These are phyloP conservation scores for Polytrichum commune DNA, from an alignment of 225 moss, liverwort and hornwort species.

Conservation along the genomic window DNA sequence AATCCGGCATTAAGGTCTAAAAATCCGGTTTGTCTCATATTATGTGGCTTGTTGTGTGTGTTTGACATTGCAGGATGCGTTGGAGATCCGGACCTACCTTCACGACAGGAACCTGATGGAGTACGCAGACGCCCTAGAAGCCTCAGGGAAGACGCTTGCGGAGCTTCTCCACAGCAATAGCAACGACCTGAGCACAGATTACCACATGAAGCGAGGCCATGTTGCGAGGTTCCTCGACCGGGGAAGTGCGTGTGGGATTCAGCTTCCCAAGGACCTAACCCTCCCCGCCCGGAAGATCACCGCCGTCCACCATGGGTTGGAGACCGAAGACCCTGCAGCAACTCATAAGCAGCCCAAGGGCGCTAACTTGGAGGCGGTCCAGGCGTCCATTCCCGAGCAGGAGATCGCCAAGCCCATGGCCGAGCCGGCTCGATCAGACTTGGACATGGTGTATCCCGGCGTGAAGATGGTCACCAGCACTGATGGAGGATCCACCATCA, in stretches of 20 bases:
- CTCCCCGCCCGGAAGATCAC: conserved; percentile 55
- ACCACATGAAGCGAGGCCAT: conserved; percentile 85
- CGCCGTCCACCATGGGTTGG: conserved; percentile 13
- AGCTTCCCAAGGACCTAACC: conserved; percentile 57
- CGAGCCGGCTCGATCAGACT: not conserved
- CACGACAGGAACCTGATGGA: conserved; percentile 82
- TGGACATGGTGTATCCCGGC: conserved; percentile 9
- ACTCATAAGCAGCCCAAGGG: not conserved
- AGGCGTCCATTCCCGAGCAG: not conserved
- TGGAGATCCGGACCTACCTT: conserved; percentile 74
- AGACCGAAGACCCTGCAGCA: not conserved
- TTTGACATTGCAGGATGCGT: conserved; percentile 55
- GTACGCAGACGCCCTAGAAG: conserved; percentile 79
- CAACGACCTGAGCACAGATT: conserved; percentile 37
- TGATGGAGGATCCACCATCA: conserved; percentile 1
- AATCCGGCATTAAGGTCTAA: too few relatives aligned
- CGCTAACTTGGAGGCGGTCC: not conserved
- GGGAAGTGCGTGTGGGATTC: conserved; percentile 53
- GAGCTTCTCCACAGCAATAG: conserved; percentile 66
- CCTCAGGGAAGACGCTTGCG: conserved; percentile 47
- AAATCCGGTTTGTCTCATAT: too few relatives aligned
- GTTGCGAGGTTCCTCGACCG: conserved; percentile 83
- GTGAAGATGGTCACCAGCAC: not conserved
- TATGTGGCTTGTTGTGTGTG: too few relatives aligned
- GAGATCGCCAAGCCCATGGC: not conserved